phyloP scores from a whole-genome alignment of 2,329 filamentous ascomycete species.

The Cladophialophora immunda region DNA sequence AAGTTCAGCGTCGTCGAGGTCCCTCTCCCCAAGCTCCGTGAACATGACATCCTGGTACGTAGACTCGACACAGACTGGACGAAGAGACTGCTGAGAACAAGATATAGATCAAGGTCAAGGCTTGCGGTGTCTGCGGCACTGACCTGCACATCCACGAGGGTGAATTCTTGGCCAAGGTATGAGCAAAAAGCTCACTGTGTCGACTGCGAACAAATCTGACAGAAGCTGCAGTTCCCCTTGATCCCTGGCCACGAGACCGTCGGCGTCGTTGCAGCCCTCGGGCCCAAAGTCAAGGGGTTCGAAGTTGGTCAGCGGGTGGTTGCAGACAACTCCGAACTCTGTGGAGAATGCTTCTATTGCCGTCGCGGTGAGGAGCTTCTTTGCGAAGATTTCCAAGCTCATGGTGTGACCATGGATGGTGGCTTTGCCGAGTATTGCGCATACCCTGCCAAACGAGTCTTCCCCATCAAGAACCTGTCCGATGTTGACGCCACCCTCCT shows the following conservation, averaged over 20 bases:
- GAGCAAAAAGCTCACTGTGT: slow-evolving; percentile 31
- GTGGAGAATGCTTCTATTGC: slow-evolving; percentile 78
- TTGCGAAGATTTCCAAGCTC: slow-evolving; percentile 74
- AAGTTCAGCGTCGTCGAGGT: slow-evolving; percentile 69
- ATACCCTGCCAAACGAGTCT: slow-evolving; percentile 62
- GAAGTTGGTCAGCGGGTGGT: slow-evolving; percentile 70
- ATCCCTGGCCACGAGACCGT: slow-evolving; percentile 75
- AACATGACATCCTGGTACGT: slow-evolving; percentile 65
- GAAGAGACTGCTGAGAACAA: slow-evolving; percentile 39
- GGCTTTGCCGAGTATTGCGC: slow-evolving; percentile 76
- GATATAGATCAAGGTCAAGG: slow-evolving; percentile 70
- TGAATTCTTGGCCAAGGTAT: slow-evolving; percentile 68
- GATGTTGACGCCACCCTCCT: slow-evolving; percentile 75
- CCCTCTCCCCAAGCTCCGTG: slow-evolving; percentile 67
- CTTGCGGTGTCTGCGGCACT: slow-evolving; percentile 70
- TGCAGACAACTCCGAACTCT: slow-evolving; percentile 66
- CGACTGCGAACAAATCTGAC: slow-evolving; percentile 27
- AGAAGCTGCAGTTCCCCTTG: slow-evolving; percentile 64
- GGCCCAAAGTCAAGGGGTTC: slow-evolving; percentile 68
- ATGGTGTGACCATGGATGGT: slow-evolving; percentile 68
- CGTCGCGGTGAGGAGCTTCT: slow-evolving; percentile 72
- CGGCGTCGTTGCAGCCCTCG: slow-evolving; percentile 68
- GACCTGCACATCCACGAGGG: slow-evolving; percentile 68
- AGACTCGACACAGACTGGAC: slow-evolving; percentile 10
- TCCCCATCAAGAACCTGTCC: slow-evolving; percentile 71